A percentile compares a stretch with the other conserved stretches of the same genome.
These are phyloP conservation scores for Wickerhamomyces pijperi DNA, from an alignment of 805 yeast genomes.

Conservation along the genomic window DNA sequence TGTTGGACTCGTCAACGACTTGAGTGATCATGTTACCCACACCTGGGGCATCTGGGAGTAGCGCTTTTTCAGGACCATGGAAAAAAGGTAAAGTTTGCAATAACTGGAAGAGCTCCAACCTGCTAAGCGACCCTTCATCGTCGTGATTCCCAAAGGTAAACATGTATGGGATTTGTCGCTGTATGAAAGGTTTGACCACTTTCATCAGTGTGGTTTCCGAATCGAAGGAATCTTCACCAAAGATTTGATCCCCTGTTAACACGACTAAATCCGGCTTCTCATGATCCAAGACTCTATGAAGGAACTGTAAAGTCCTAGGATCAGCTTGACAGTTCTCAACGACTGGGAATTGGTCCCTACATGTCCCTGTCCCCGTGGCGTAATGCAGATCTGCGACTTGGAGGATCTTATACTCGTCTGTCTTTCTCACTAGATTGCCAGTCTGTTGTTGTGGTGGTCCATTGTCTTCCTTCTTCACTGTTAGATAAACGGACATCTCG, in stretches of 20 bases:
- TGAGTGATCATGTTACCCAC: conserved; percentile 67
- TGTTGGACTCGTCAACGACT: conserved; percentile 26
- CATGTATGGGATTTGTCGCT: conserved; percentile 70
- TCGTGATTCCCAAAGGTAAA: conserved; percentile 90
- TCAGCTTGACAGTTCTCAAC: conserved; percentile 60
- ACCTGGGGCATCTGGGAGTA: conserved; percentile 44
- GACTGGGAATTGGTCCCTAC: conserved; percentile 64
- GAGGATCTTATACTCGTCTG: conserved; percentile 59
- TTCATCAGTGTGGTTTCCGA: conserved; percentile 75
- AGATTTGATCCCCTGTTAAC: conserved; percentile 84
- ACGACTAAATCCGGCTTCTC: conserved; percentile 84
- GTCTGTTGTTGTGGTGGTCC: conserved; percentile 4
- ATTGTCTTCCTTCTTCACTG: conserved; percentile 7
- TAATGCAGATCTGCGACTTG: conserved; percentile 91
- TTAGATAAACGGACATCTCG: conserved; percentile 14
- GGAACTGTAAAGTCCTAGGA: conserved; percentile 40
- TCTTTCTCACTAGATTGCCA: conserved; percentile 16
- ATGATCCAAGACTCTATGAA: conserved; percentile 50
- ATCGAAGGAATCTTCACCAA: conserved; percentile 73
- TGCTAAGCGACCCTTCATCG: conserved; percentile 63
- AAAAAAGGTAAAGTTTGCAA: conserved; percentile 47
- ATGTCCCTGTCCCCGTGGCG: conserved; percentile 72
- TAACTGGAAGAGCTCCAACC: conserved; percentile 50
- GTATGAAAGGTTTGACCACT: conserved; percentile 58
- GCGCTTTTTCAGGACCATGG: conserved; percentile 41